Evolutionary conservation across 2,329 filamentous ascomycete genomes (phyloP), one percentile per base, ranked within the genome.

Genomic region (Neonectria neomacrospora): DNA sequence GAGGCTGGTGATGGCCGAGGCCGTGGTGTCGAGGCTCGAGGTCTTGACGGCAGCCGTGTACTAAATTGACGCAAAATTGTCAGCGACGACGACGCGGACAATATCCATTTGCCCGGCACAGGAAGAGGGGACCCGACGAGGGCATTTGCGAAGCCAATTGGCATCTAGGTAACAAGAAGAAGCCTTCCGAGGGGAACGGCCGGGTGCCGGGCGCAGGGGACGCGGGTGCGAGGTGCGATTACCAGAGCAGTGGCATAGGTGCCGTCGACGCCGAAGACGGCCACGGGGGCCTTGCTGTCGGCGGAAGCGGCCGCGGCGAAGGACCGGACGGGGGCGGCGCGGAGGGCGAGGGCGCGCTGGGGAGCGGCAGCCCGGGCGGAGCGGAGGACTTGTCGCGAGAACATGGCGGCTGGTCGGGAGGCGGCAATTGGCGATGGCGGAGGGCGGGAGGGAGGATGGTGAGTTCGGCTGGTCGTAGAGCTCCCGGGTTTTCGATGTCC

Each of bases 181-280:
- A 53, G 20, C 48, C 41, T 39, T 37, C 41, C 51, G 23, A 30
- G 56, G 34, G 34, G 26, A n/a, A n/a, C 14, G 34, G 7, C 26
- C 26, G 37, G 26, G 23, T 26, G 54, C 30, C 37, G 59, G 50
- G 62, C 52, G 44, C 41, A 44, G 57, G 54, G 48, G 57, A 65
- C 28, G 60, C 64, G 32, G 28, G 32, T 26, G 42, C 44, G n/a
- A 41, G 44, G 41, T 26, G 54, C 63, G 72, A 93, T 81, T 95
- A 99, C 96, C 90, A 99, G 88, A 85, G 96, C 96, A 84, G 91
- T 94, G 80, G 96, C 96, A 85, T 99, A 99, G 80, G 95, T 98
- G 82, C 96, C 96, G 83, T 98, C 96, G 78, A 99, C 85, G 75
- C 96, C 96, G 83, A 93, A 99, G 78, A 99, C 88, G 75, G 94